phyloP scores from a whole-genome alignment of 2,329 filamentous ascomycete species.

The Aureobasidium sp. region DNA sequence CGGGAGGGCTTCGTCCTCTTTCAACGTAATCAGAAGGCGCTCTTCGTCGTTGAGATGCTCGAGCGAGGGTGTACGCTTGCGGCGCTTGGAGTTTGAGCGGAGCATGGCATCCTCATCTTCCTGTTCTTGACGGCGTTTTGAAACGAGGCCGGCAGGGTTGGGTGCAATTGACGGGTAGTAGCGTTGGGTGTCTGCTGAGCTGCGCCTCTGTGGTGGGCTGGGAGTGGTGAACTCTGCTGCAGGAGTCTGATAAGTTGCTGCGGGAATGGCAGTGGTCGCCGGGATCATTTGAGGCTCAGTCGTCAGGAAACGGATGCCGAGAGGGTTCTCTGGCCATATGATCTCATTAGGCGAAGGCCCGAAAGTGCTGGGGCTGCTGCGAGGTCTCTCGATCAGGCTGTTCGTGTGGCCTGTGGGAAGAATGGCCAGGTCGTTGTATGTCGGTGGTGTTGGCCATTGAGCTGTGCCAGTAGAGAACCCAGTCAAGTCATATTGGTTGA shows the following conservation, averaged over 20 bases:
- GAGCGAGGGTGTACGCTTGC: conserved; percentile 33
- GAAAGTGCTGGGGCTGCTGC: conserved; percentile 11
- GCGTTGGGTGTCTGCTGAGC: conserved; percentile 25
- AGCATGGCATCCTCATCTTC: conserved; percentile 30
- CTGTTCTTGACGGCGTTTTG: conserved; percentile 35
- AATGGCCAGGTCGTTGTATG: conserved; percentile 8
- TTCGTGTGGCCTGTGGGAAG: background rate
- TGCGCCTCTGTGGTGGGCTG: conserved; percentile 20
- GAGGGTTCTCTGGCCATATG: conserved; percentile 34
- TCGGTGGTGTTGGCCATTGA: conserved; percentile 13
- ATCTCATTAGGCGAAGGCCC: conserved; percentile 31
- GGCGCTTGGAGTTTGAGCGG: conserved; percentile 30
- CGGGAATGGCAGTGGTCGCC: background rate
- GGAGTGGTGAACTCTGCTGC: conserved; percentile 24
- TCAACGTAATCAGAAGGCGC: conserved; percentile 42
- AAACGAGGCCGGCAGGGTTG: conserved; percentile 31
- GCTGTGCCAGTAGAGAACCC: conserved; percentile 20
- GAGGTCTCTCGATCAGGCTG: conserved; percentile 9
- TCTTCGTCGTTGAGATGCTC: conserved; percentile 44
- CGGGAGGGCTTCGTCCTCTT: conserved; percentile 46
- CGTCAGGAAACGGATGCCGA: conserved; percentile 35
- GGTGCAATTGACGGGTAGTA: conserved; percentile 40
- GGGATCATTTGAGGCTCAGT: background rate
- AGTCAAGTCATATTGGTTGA: conserved; percentile 19
- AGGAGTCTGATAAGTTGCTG: conserved; percentile 10